Evolutionary conservation across 768 basidiomycete species (phyloP).

Genomic region (Paxillus rubicundulus): DNA sequence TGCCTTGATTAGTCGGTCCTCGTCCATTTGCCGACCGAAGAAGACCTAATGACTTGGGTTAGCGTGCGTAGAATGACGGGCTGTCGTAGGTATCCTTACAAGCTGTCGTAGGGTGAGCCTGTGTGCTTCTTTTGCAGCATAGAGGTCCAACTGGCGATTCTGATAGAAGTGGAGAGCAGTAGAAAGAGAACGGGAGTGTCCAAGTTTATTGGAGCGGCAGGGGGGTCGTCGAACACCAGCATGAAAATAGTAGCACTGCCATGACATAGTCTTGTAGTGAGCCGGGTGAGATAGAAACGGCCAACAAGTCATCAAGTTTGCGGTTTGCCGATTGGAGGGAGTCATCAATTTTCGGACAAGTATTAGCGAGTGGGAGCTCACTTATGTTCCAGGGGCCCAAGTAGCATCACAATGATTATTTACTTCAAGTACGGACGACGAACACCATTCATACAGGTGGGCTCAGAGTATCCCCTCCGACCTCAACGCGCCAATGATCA

Average conservation of each 20-base stretch:
- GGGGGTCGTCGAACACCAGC: neutral
- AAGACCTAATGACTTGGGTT: constrained; percentile 53
- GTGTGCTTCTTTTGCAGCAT: constrained; percentile 71
- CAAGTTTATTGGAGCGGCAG: constrained; percentile 12
- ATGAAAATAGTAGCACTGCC: constrained; percentile 13
- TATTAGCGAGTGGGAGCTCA: no score
- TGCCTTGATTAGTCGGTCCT: constrained; percentile 75
- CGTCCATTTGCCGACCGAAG: constrained; percentile 80
- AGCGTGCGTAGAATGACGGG: constrained; percentile 2
- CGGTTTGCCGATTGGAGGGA: neutral
- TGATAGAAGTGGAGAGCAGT: constrained; percentile 71
- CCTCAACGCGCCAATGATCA: constrained; percentile 74
- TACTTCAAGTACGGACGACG: neutral
- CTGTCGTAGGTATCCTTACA: constrained; percentile 38
- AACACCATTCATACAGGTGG: constrained; percentile 6
- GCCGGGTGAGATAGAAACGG: neutral
- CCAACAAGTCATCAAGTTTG: constrained; percentile 2
- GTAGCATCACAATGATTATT: neutral
- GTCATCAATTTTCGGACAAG: no score
- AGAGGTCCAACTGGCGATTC: constrained; percentile 77
- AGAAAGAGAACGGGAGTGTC: constrained; percentile 24
- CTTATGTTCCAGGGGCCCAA: no score
- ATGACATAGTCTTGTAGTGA: constrained; percentile 23
- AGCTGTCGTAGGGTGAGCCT: constrained; percentile 76
- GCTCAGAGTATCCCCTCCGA: constrained; percentile 63